A percentile compares a stretch with the other conserved stretches of the same genome.
Evolutionary conservation across 2,329 filamentous ascomycete species (phyloP).

Genomic region (Aureobasidium vineae): DNA sequence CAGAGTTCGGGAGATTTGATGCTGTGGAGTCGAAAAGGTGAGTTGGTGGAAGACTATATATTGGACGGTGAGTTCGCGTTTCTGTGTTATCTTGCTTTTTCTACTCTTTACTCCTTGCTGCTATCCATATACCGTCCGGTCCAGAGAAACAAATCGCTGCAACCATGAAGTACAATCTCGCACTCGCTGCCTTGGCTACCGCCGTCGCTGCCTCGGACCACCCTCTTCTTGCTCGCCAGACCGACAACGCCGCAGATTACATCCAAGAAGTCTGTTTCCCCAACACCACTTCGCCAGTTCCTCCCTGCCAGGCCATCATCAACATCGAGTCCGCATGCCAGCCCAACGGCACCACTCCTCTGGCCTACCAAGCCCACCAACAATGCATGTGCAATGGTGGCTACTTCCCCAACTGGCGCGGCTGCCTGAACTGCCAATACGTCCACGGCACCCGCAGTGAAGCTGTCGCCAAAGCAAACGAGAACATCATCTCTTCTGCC

Average conservation of each 20-base stretch:
- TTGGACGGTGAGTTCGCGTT: neutral
- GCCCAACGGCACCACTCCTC: constrained; percentile 38
- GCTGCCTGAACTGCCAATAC: constrained; percentile 45
- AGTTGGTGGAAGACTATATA: neutral
- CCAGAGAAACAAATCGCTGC: no score
- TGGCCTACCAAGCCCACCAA: constrained; percentile 36
- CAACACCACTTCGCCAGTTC: constrained; percentile 29
- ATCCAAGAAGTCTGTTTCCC: constrained; percentile 27
- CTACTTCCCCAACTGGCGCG: constrained; percentile 47
- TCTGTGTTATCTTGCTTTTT: neutral
- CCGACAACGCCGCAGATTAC: constrained; percentile 21
- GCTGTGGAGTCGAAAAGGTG: neutral
- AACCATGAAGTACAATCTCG: constrained; percentile 10
- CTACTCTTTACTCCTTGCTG: neutral
- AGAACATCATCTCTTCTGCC: constrained; percentile 40
- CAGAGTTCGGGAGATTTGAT: neutral
- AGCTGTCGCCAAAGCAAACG: constrained; percentile 40
- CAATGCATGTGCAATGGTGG: constrained; percentile 48
- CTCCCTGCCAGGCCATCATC: constrained; percentile 40
- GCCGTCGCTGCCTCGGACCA: neutral
- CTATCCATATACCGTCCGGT: neutral
- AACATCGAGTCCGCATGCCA: constrained; percentile 40
- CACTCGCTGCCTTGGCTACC: constrained; percentile 5
- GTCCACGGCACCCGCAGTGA: constrained; percentile 45
- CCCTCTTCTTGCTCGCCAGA: constrained; percentile 7